phyloP scores from a whole-genome alignment of 2,329 filamentous ascomycete genomes.

The Cladosporium austrohemisphaericum region DNA sequence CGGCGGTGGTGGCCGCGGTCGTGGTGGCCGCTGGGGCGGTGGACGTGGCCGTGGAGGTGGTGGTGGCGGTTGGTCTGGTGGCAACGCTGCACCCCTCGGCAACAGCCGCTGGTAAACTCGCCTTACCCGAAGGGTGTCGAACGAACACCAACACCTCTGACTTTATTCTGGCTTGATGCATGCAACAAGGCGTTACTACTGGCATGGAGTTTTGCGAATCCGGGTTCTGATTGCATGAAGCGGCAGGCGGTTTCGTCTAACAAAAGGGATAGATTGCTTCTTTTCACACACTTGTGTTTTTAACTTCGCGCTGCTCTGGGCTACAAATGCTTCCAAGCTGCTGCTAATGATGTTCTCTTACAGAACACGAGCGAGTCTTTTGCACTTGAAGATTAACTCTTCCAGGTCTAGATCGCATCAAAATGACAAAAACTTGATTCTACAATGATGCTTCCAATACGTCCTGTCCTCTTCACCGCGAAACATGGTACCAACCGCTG shows the following conservation, averaged over 20 bases:
- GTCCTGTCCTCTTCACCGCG: no score
- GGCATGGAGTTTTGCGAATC: slow-evolving; percentile 9
- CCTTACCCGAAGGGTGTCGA: not conserved
- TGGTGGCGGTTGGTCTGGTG: slow-evolving; percentile 49
- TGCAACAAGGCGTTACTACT: slow-evolving; percentile 8
- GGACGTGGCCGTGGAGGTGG: slow-evolving; percentile 42
- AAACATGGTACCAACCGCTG: no score
- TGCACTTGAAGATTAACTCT: no score
- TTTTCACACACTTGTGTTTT: slow-evolving; percentile 4
- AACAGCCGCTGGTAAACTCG: slow-evolving; percentile 55
- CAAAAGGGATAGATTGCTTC: slow-evolving; percentile 13
- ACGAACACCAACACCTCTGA: not conserved
- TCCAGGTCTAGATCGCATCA: no score
- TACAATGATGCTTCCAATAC: no score
- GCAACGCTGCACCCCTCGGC: slow-evolving; percentile 57
- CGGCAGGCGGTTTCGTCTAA: slow-evolving; percentile 2
- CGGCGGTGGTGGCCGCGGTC: slow-evolving; percentile 64
- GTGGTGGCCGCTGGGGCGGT: slow-evolving; percentile 57
- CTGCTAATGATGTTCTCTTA: no score
- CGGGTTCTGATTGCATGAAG: slow-evolving; percentile 7
- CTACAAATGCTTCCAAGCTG: not conserved
- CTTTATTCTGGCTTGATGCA: slow-evolving; percentile 3
- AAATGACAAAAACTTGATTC: no score
- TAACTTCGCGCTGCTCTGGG: not conserved
- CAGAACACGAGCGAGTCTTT: no score